A percentile compares a stretch with the other conserved stretches of the same genome.
Conservation (phyloP, 305 asterid genomes). For the Ilex paraguariensis region DNA sequence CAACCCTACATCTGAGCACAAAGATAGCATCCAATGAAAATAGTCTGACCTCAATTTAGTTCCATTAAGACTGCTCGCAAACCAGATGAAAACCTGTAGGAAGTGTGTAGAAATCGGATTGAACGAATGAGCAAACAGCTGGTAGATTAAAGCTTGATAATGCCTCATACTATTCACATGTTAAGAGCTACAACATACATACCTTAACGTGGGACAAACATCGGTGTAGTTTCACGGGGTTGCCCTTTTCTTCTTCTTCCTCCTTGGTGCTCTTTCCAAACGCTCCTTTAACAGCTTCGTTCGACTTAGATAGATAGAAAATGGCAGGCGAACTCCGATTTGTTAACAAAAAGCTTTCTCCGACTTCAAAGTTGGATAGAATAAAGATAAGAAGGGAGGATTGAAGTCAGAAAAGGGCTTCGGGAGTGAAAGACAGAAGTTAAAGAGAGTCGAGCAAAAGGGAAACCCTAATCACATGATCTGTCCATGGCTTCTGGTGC, state of each 20-base stretch:
- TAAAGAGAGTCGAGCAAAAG: neutral
- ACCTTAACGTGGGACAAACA: slow-evolving; percentile 70
- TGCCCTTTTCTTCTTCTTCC: slow-evolving; percentile 23
- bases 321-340: too few relatives aligned
- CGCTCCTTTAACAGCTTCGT: too few relatives aligned
- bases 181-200: slow-evolving; percentile 22
- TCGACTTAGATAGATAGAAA: too few relatives aligned
- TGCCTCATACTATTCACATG: slow-evolving; percentile 11
- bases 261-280: too few relatives aligned
- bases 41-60: slow-evolving; percentile 79
- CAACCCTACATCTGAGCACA: slow-evolving; percentile 99
- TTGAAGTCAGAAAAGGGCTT: too few relatives aligned
- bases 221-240: too few relatives aligned
- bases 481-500: too few relatives aligned
- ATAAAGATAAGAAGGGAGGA: too few relatives aligned
- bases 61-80: slow-evolving; percentile 67
- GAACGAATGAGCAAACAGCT: slow-evolving; percentile 71
- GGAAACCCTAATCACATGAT: too few relatives aligned
- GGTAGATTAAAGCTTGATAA: slow-evolving; percentile 14
- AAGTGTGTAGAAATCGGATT: slow-evolving; percentile 83
- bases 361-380: too few relatives aligned
- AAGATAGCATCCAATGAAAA: slow-evolving; percentile 94
- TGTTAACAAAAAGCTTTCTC: too few relatives aligned
- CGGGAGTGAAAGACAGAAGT: too few relatives aligned
- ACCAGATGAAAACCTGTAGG: slow-evolving; percentile 95